A percentile compares a stretch with the other conserved stretches of the same genome.
Evolutionary conservation across 2,329 filamentous ascomycete genomes (phyloP).

Genomic region (Tolypocladium inflatum): DNA sequence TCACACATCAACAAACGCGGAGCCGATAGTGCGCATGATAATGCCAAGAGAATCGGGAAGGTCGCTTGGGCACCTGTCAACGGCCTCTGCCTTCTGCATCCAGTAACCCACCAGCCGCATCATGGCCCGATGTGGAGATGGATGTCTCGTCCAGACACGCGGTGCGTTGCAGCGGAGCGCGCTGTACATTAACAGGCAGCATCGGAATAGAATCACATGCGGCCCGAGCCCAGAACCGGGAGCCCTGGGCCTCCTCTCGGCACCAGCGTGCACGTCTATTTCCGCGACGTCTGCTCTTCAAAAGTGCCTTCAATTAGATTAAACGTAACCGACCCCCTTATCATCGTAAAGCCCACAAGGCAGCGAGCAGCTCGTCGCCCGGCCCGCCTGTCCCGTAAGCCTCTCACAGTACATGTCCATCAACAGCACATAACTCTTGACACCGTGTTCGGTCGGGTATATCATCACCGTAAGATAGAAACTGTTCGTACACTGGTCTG

Average conservation of each 20-base stretch:
- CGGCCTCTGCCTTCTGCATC: neutral
- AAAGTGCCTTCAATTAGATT: neutral
- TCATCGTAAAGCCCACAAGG: neutral
- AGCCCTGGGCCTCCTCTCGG: too few relatives aligned
- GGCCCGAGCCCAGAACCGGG: too few relatives aligned
- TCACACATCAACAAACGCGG: neutral
- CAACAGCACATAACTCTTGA: neutral
- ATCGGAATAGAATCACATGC: neutral
- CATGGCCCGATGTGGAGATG: neutral
- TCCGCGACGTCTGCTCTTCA: neutral
- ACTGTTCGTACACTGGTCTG: slow-evolving; percentile 7
- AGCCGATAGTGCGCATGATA: neutral
- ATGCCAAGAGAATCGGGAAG: neutral
- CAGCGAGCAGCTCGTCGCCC: neutral
- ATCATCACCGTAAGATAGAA: slow-evolving; percentile 8
- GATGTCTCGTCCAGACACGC: neutral
- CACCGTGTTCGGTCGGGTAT: slow-evolving; percentile 7
- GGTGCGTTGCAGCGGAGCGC: neutral
- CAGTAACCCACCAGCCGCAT: neutral
- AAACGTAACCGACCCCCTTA: too few relatives aligned
- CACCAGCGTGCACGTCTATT: neutral
- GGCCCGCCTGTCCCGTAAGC: neutral
- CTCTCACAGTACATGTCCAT: neutral
- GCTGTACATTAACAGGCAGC: neutral
- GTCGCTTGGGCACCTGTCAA: neutral